Base-by-base conservation (phyloP, 2,329 filamentous ascomycete genomes). In the Gnomoniopsis sp. region DNA sequence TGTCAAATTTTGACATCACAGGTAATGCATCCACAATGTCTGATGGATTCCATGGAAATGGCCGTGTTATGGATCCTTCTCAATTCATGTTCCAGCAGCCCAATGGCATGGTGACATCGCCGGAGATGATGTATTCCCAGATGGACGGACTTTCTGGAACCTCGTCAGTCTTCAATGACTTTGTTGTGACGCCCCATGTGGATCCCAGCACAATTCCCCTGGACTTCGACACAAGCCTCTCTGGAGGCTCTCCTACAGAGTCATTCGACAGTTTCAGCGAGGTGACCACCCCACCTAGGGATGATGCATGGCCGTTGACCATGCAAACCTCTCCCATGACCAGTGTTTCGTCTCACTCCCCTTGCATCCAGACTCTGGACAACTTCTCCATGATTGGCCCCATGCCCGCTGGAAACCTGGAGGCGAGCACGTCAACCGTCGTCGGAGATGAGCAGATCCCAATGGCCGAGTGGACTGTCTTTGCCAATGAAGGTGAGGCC, bases 181-280 rank as follows among this genome's bases (percentile, higher is more conserved):
- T 80, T 57, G 72, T 74, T 53, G 72, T 83, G 66, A 62, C 67
- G 58, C 75, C 77, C 68, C 81, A 85, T 63, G 79, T 85, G 69
- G 78, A 83, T 67, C 82, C 83, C 56, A 68, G 78, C 54, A 80
- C 85, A 64, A 80, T 84, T 73, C 77, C 78, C 63, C 70, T 83
- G 66, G 79, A 80, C 66, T 79, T 79, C 69, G 80, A 83, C 63
- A 69, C 77, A 48, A 76, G 73, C 63, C 67, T 83, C 59, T 68
- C 75, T 51, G 77, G 76, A 62, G 74, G 77, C 64, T 83, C 82
- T 26, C 82, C 82, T 12, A 74, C 76, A 52, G 74, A 77, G 57
- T 78, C 80, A 12, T 83, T 79, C 73, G 78, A 78, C 65, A 79
- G 77, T 64, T 77, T 80, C 64, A 83, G 79, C 67, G 83, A 81